phyloP scores from a whole-genome alignment of 805 yeast genomes.

The Hanseniaspora pseudoguilliermondii region DNA sequence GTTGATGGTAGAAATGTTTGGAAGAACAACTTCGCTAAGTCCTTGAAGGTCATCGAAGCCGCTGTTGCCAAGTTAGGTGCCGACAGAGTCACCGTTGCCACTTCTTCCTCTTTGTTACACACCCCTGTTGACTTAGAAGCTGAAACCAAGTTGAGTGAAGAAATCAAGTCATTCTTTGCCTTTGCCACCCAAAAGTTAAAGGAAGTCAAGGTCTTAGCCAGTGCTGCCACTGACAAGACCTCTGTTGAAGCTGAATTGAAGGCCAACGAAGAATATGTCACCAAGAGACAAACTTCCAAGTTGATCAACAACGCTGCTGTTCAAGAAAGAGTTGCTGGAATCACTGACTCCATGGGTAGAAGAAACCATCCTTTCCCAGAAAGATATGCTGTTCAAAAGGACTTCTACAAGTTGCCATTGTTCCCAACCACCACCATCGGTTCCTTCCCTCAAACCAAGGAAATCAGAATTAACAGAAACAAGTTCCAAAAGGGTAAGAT shows the following conservation, averaged over 20 bases:
- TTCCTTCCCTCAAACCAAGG: constrained; percentile 99
- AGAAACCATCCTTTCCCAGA: constrained; percentile 78
- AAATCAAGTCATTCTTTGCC: constrained; percentile 94
- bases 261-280: constrained; percentile 77
- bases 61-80: constrained; percentile 78
- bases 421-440: constrained; percentile 99
- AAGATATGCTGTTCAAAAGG: constrained; percentile 80
- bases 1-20: constrained; percentile 99
- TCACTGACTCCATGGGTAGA: constrained; percentile 62
- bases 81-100: constrained; percentile 77
- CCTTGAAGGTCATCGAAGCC: constrained; percentile 65
- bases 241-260: constrained; percentile 65
- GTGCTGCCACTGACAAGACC: constrained; percentile 50
- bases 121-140: constrained; percentile 92
- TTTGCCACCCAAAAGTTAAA: constrained; percentile 91
- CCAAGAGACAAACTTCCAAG: constrained; percentile 73
- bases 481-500: constrained; percentile 95
- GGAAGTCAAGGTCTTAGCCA: constrained; percentile 87
- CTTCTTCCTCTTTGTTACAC: constrained; percentile 94
- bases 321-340: constrained; percentile 68
- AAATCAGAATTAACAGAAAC: constrained; percentile 96
- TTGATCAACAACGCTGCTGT: constrained; percentile 88
- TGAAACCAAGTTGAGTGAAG: constrained; percentile 83
- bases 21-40: constrained; percentile 90
- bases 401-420: constrained; percentile 80